Evolutionary conservation across 108 stramenopile species (phyloP), one percentile per base, ranked within the genome.

Genomic region (Cyclotella cryptica): DNA sequence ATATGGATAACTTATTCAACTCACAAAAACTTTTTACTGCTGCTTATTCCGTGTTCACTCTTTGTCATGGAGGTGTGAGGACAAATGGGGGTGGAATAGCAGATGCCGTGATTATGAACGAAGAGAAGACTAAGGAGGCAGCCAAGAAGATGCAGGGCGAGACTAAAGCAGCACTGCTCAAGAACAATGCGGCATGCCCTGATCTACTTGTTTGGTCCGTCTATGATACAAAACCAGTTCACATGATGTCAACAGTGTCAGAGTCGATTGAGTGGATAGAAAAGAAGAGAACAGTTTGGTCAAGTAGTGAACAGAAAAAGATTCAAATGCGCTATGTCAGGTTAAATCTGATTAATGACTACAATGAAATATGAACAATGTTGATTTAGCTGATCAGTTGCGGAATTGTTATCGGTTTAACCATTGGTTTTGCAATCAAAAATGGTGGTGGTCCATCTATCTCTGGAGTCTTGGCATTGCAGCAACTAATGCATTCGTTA

Each of bases 371-470:
- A 78, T 78, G 82, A 77, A 77, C 39, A 22, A 39, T 15, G 41
- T 65, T 0, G 77, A 83, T 44, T 24, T 83, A 7, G 62, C 77
- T 0, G 77, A 78, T n/a, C 77, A 83, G 54, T 35, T 83, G 21
- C 41, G 71, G n/a, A 73, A 73, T 42, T 46, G 13, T 3, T 83
- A 78, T 30, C 39, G 77, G 4, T 64, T 35, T 1, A 76, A 83
- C 39, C 54, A 66, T 15, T 74, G 76, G 76, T 57, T 78, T 22
- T 12, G 64, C 7, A 64, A 78, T 18, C 21, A 53, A 2, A 83
- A 83, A 47, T 83, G 82, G 77, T 83, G 82, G 82, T 83, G 82
- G 82, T 21, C 71, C 11, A 66, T 72, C 26, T 68, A 62, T 27
- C 35, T 72, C 19, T 83, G 82, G 77, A n/a, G 74, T 46, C 53